A percentile compares a stretch with the other conserved stretches of the same genome.
Conservation (phyloP, 2,329 filamentous ascomycete species). For the Septoria linicola region DNA sequence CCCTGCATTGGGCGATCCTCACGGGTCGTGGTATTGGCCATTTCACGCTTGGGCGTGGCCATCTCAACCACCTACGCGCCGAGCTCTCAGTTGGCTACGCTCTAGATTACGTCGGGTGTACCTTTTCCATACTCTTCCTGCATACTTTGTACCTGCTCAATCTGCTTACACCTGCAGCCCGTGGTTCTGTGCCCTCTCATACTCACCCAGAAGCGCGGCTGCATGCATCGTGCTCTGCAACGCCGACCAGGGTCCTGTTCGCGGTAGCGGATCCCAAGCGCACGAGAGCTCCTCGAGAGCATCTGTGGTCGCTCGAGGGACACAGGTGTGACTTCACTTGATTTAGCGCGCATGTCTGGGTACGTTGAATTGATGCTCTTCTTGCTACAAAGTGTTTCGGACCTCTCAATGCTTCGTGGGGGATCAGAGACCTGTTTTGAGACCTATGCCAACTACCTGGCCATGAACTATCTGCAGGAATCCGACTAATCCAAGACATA, state of each 20-base stretch:
- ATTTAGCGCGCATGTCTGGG: conserved; percentile 38
- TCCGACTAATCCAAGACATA: conserved; percentile 29
- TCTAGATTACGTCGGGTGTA: conserved; percentile 29
- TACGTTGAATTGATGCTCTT: conserved; percentile 30
- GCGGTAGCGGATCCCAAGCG: conserved; percentile 29
- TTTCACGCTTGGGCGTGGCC: conserved; percentile 7
- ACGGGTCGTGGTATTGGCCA: conserved; percentile 7
- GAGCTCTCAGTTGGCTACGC: conserved; percentile 29
- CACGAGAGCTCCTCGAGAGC: conserved; percentile 31
- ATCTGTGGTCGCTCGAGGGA: conserved; percentile 20
- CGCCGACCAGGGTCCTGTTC: conserved; percentile 25
- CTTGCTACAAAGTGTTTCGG: conserved; percentile 29
- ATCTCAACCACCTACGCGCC: conserved; percentile 32
- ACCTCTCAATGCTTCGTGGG: conserved; percentile 28
- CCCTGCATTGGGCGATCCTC: conserved; percentile 20
- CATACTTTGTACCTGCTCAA: conserved; percentile 23
- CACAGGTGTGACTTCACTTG: conserved; percentile 31
- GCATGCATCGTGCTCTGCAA: conserved; percentile 41
- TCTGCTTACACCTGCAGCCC: conserved; percentile 29
- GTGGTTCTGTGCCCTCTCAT: conserved; percentile 5
- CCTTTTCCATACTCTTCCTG: conserved; percentile 23
- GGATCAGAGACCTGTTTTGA: conserved; percentile 23
- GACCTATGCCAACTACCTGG: conserved; percentile 23
- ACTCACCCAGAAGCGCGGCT: conserved; percentile 38
- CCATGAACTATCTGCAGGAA: conserved; percentile 26